Conservation (phyloP, 164 flowering plant genomes). For the Aristolochia contorta region DNA sequence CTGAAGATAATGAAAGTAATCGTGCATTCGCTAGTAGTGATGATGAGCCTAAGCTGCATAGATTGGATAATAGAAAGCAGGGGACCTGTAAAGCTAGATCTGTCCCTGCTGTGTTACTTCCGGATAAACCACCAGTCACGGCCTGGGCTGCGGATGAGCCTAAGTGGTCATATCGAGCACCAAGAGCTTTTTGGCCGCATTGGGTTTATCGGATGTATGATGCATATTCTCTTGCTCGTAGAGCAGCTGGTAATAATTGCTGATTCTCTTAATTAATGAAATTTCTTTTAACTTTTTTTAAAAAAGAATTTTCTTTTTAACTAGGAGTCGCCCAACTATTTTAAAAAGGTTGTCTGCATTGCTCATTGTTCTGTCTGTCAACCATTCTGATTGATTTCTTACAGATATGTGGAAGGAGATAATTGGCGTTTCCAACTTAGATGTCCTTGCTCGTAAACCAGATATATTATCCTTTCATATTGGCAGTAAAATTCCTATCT, state of each 20-base stretch:
- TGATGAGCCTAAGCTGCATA: constrained; percentile 25
- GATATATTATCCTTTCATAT: constrained; percentile 71
- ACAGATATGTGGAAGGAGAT: constrained; percentile 90
- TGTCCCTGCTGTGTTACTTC: constrained; percentile 5
- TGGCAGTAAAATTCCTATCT: constrained; percentile 84
- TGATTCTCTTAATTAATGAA: background rate
- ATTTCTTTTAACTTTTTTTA: background rate
- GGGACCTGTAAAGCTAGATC: too few relatives aligned
- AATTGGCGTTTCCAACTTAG: constrained; percentile 63
- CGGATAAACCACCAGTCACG: constrained; percentile 14
- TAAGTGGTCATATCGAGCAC: constrained; percentile 24
- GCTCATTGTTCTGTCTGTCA: background rate
- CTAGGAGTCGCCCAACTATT: background rate
- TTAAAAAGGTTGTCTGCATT: background rate
- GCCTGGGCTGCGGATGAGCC: constrained; percentile 14
- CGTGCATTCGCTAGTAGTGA: constrained; percentile 61
- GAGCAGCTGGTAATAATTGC: constrained; percentile 54
- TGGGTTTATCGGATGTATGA: constrained; percentile 96
- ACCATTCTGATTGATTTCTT: constrained; percentile 9
- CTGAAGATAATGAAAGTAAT: constrained; percentile 22
- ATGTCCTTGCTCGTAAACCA: constrained; percentile 59
- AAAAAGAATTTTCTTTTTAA: background rate
- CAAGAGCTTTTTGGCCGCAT: constrained; percentile 73
- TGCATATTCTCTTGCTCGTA: constrained; percentile 71
- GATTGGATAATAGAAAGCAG: constrained; percentile 9